These are phyloP conservation scores for Tothia fuscella DNA, from an alignment of 2,329 filamentous ascomycete genomes.

Conservation along the genomic window DNA sequence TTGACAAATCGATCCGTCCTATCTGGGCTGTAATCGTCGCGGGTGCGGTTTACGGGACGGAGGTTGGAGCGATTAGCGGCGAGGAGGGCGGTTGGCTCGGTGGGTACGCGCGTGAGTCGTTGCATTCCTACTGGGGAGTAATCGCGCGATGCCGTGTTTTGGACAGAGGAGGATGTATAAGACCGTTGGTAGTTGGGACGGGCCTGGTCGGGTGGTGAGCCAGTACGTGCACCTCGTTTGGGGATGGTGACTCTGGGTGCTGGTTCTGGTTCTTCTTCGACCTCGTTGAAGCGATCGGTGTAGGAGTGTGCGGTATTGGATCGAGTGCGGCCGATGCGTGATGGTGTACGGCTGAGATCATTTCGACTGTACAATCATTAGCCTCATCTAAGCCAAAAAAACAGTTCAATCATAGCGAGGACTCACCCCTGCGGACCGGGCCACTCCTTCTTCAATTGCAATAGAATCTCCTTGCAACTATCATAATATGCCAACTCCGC, in stretches of 20 bases:
- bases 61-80: constrained; percentile 34
- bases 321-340: constrained; percentile 4
- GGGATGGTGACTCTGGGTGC: no score
- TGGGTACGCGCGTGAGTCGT: constrained; percentile 40
- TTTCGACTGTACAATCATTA: neutral
- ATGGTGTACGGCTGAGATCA: constrained; percentile 6
- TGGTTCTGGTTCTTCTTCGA: constrained; percentile 32
- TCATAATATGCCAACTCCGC: constrained; percentile 87
- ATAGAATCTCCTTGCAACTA: constrained; percentile 71
- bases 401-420: constrained; percentile 2
- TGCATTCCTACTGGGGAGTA: constrained; percentile 34
- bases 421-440: constrained; percentile 41
- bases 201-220: constrained; percentile 32
- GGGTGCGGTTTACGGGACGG: constrained; percentile 24
- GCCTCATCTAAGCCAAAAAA: constrained; percentile 7
- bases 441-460: constrained; percentile 58
- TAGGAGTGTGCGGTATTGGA: constrained; percentile 55
- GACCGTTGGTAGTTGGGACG: constrained; percentile 1
- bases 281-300: constrained; percentile 44
- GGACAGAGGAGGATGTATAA: neutral
- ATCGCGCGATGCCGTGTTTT: constrained; percentile 32
- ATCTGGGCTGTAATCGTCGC: constrained; percentile 3
- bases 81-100: constrained; percentile 40
- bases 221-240: constrained; percentile 19
- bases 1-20: constrained; percentile 11